phyloP scores from a whole-genome alignment of 2,329 filamentous ascomycete genomes.

The Ophiostoma ips region DNA sequence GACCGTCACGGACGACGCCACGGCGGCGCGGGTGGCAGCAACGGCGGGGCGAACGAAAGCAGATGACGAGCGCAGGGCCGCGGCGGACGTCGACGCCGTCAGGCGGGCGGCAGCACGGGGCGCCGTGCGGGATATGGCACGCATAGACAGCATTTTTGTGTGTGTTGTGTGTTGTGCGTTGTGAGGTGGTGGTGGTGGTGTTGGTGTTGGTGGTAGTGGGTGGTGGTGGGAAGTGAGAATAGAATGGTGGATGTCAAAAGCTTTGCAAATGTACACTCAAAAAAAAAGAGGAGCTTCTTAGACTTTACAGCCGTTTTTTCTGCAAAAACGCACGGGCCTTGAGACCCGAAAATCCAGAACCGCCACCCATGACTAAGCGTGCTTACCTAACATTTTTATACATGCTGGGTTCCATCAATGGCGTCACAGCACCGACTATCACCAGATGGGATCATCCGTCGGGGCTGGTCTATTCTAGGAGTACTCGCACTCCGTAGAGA shows the following conservation, averaged over 20 bases:
- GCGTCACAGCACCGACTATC: too few relatives aligned
- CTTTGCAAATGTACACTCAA: too few relatives aligned
- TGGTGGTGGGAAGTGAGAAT: too few relatives aligned
- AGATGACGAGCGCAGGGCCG: background rate
- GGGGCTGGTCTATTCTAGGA: too few relatives aligned
- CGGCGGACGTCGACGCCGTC: constrained; percentile 12
- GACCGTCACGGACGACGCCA: constrained; percentile 19
- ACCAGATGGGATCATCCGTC: too few relatives aligned
- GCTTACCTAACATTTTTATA: too few relatives aligned
- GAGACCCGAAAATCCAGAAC: background rate
- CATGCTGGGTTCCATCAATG: too few relatives aligned
- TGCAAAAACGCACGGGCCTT: background rate
- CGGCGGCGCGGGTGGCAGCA: constrained; percentile 19
- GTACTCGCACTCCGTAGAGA: too few relatives aligned
- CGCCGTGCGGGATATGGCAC: constrained; percentile 50
- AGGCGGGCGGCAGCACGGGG: constrained; percentile 50
- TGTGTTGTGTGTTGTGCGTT: background rate
- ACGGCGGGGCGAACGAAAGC: background rate
- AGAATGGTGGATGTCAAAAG: background rate
- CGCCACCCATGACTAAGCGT: too few relatives aligned
- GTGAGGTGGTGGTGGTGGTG: background rate
- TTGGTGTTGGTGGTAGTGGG: background rate
- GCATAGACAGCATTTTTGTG: constrained; percentile 59
- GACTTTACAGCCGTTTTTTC: background rate
- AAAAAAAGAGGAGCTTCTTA: background rate